Evolutionary conservation across 176 grass and related monocot species (phyloP), one percentile per base, ranked within the genome.

Genomic region (Tillandsia fasciculata): DNA sequence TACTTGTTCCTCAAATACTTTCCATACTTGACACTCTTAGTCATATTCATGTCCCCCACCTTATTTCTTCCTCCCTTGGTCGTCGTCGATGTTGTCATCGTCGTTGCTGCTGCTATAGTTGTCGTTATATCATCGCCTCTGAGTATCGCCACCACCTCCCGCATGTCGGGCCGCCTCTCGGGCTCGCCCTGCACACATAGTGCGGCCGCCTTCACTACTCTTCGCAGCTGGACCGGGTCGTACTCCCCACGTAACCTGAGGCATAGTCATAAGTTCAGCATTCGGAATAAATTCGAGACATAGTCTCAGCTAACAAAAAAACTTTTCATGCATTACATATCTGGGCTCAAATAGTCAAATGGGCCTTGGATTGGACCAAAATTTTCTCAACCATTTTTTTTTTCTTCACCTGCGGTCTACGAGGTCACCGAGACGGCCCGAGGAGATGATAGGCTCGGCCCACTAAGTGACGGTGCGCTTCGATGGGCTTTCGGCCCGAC

Each of bases 1-100:
- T 91, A 84, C 78, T 81, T 84, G 18, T 80, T 78, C 81, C 81
- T 84, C 1, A 84, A 67, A 15, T 72, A 67, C 10, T 91, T 81
- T 5, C 68, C 65, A 33, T 91, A 91, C 65, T 80, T 81, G 65
- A 87, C 70, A 77, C 84, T 91, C 72, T 79, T 26, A 2, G 84
- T 66, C 81, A 75, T 82, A 2, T 52, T 64, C 64, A 24, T 52
- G n/a, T 12, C 81, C 68, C 51, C 0, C 76, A 73, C 9, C 54
- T 58, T 58, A 14, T 20, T 20, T 18, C 15, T 8, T 58, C 54
- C 11, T 58, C 54, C 3, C 54, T 14, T 20, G 20, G 20, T 17
- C 15, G 15, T 18, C 54, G 11, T n/a, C n/a, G n/a, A n/a, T n/a
- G n/a, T 13, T 3, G 33, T 0, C 33, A 6, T 6, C 33, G 5